Conservation (phyloP, 2,329 filamentous ascomycete species). For the Fusarium miscanthi region DNA sequence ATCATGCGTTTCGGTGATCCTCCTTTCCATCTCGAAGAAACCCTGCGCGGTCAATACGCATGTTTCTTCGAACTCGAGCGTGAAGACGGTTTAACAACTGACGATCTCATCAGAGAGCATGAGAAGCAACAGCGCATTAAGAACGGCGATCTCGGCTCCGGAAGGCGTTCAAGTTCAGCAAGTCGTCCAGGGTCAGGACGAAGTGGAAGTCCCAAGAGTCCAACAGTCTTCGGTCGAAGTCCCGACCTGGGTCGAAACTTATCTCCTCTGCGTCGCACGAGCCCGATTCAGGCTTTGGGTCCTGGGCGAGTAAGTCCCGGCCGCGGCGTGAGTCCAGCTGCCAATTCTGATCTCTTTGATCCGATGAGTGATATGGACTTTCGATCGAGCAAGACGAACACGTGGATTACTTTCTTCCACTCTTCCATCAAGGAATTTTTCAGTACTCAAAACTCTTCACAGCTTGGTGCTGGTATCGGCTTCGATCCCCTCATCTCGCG, state of each 20-base stretch:
- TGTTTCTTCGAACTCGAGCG: constrained; percentile 60
- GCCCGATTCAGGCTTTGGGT: constrained; percentile 17
- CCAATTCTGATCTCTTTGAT: constrained; percentile 48
- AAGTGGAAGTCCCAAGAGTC: constrained; percentile 30
- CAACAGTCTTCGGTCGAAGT: constrained; percentile 26
- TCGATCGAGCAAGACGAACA: constrained; percentile 56
- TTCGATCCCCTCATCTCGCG: constrained; percentile 51
- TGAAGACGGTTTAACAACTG: constrained; percentile 57
- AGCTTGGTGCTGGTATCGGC: constrained; percentile 41
- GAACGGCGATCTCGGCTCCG: constrained; percentile 22
- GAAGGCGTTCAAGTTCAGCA: constrained; percentile 38
- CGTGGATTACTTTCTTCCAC: constrained; percentile 55
- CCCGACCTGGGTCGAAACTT: constrained; percentile 38
- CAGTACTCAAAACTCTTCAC: constrained; percentile 47
- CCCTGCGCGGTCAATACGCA: constrained; percentile 57
- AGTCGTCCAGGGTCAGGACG: constrained; percentile 35
- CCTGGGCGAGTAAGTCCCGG: constrained; percentile 29
- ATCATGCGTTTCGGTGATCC: constrained; percentile 56
- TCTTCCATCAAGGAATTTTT: constrained; percentile 55
- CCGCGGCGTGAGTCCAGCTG: constrained; percentile 43
- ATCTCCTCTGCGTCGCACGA: constrained; percentile 28
- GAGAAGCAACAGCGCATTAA: constrained; percentile 47
- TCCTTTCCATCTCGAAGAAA: constrained; percentile 55
- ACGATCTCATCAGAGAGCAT: constrained; percentile 54
- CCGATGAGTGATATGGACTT: constrained; percentile 52